Base-by-base conservation (phyloP, 768 basidiomycete genomes). In the Termitomyces sp. region DNA sequence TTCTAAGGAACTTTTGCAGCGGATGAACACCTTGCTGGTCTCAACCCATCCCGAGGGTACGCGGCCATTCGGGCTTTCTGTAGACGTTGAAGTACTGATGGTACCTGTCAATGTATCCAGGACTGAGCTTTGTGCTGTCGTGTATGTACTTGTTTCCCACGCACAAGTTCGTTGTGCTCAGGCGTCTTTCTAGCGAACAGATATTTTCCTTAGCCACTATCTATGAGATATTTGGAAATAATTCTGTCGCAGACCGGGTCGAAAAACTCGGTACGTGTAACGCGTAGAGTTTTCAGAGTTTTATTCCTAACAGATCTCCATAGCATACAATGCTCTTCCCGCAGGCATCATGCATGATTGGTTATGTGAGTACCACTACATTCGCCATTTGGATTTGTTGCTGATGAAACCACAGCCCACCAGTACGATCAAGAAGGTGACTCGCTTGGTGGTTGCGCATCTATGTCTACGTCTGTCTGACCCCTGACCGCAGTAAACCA, bases 341-440 rank as follows among this genome's bases (percentile, higher is more conserved):
- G 74, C 73, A 34, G 75, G 68, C 5, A 72, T 76, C 54, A 69
- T 75, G 65, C 66, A 70, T 39, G 76, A 77, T 52, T 75, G 73
- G 73, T 70, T 69, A 66, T 72, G 73, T 76, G 57, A 58, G 71
- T 64, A 1, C 1, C 2, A 39, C 41, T 24, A 42, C 34, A 6
- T 8, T 59, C 37, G 7, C 31, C 54, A 6, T 13, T 31, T 8
- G 15, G 18, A 1, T n/a, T 20, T 31, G 4, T 33, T 34, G 33
- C 11, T 33, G n/a, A 51, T 3, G 33, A 30, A 6, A 18, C 33
- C 11, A 27, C 46, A 76, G 75, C 74, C 4, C 76, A 77, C 45
- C 76, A 78, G 56, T 78, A 78, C 46, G 76, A 78, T 54, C 75
- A 77, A 63, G 71, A 78, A 70, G 74, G 74, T 74, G 58, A 34